Conservation (phyloP, 306 rosid species). For the Malus asiatica region DNA sequence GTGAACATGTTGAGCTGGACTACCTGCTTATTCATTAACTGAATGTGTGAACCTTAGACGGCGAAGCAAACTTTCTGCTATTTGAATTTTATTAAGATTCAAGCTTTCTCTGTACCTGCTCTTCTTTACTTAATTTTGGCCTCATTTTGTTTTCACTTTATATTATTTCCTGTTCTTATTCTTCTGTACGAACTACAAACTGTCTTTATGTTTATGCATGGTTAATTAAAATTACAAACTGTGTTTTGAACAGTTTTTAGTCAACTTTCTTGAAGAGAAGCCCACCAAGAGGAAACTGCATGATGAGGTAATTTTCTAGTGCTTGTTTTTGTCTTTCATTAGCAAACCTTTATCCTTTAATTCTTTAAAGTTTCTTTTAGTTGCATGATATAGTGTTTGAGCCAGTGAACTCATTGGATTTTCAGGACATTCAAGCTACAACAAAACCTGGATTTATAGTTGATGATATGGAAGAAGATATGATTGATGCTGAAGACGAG, state of each 20-base stretch:
- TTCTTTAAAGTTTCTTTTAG: background rate
- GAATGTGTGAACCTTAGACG: background rate
- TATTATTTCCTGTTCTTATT: background rate
- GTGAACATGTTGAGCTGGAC: background rate
- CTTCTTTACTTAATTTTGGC: background rate
- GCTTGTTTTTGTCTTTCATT: conserved; percentile 3
- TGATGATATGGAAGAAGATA: conserved; percentile 45
- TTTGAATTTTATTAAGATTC: background rate
- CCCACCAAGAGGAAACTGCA: conserved; percentile 31
- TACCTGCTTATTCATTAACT: background rate
- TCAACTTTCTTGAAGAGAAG: conserved; percentile 43
- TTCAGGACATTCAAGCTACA: conserved; percentile 54
- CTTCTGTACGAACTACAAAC: background rate
- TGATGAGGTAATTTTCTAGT: conserved; percentile 48
- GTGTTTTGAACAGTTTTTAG: conserved; percentile 56
- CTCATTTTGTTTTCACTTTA: background rate
- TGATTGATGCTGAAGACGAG: conserved; percentile 43
- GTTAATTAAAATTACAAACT: conserved; percentile 10
- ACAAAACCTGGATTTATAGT: conserved; percentile 60
- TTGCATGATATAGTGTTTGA: conserved; percentile 11
- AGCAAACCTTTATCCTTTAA: background rate
- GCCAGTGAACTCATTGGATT: conserved; percentile 2
- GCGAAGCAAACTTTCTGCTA: background rate
- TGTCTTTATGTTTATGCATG: background rate
- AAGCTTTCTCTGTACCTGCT: background rate